Percentiles rank a stretch among this genome's conserved stretches.
Evolutionary conservation across 164 flowering plant species (phyloP).

Genomic region (Stephania yunnanensis): DNA sequence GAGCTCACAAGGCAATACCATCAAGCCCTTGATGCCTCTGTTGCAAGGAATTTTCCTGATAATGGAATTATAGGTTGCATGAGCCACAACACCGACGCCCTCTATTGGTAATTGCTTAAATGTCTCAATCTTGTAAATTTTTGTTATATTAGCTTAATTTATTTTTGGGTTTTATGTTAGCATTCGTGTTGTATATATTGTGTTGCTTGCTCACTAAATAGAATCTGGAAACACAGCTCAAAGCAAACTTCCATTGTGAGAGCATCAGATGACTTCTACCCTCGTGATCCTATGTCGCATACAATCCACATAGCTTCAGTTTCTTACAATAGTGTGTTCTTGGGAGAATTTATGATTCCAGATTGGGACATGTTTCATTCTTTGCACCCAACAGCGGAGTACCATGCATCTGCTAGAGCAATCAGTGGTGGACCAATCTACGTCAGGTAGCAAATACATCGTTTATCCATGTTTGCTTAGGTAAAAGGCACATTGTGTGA

Average conservation of each 20-base stretch:
- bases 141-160: not conserved
- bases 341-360: constrained; percentile 92
- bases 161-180: not conserved
- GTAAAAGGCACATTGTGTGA: not conserved
- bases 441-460: constrained; percentile 46
- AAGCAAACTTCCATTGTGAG: constrained; percentile 87
- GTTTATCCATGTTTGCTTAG: not conserved
- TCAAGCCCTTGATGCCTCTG: constrained; percentile 83
- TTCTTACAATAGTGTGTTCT: constrained; percentile 83
- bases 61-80: constrained; percentile 91
- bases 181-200: not conserved
- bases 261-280: constrained; percentile 96
- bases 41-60: constrained; percentile 68
- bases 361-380: constrained; percentile 99
- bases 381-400: constrained; percentile 83
- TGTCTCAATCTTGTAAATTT: not conserved
- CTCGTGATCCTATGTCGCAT: constrained; percentile 84
- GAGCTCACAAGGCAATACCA: constrained; percentile 79
- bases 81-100: constrained; percentile 94
- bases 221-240: constrained; percentile 41
- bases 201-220: not conserved
- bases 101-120: constrained; percentile 43
- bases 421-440: constrained; percentile 95
- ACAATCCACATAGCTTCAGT: constrained; percentile 96
- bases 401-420: constrained; percentile 92